Conservation (phyloP, 331 rosid genomes). For the Cydonia oblonga region DNA sequence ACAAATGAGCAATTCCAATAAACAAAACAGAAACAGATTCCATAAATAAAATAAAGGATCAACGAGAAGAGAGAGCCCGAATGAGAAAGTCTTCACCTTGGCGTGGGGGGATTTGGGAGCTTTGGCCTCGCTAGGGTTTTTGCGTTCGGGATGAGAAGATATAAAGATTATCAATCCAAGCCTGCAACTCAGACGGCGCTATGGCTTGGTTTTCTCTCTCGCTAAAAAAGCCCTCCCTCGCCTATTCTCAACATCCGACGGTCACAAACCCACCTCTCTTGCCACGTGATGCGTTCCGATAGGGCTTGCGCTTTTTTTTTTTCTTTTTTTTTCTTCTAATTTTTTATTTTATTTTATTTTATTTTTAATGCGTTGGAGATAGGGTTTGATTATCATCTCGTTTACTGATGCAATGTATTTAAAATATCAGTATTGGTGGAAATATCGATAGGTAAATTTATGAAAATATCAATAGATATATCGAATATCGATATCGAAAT, state of each 20-base stretch:
- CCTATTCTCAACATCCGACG: constrained; percentile 18
- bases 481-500: no score
- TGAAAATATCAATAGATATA: no score
- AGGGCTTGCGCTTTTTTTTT: background rate
- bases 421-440: no score
- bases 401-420: no score
- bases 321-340: no score
- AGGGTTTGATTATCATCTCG: no score
- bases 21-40: background rate
- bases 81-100: background rate
- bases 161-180: background rate
- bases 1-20: background rate
- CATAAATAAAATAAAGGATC: background rate
- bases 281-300: background rate
- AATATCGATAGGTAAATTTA: no score
- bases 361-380: no score
- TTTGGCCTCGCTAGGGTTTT: constrained; percentile 1
- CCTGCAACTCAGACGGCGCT: constrained; percentile 18
- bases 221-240: constrained; percentile 11
- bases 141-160: background rate
- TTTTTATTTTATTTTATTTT: no score
- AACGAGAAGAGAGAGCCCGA: background rate
- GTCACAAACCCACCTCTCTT: background rate
- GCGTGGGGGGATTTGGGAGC: background rate
- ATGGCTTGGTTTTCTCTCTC: background rate